phyloP scores from a whole-genome alignment of 169 alveolate species.

The Cryptosporidium felis region DNA sequence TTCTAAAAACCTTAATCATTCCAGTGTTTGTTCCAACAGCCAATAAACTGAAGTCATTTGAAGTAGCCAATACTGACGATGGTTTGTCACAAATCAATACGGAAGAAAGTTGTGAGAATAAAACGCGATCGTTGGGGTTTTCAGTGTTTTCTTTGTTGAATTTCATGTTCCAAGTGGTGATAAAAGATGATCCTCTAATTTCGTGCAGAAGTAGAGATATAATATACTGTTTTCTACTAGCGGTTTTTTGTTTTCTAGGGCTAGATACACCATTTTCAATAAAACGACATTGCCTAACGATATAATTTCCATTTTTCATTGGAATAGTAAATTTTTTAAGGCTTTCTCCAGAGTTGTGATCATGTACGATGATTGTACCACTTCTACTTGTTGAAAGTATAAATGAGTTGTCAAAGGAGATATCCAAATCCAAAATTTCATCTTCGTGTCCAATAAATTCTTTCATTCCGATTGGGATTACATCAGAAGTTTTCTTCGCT shows the following conservation, averaged over 20 bases:
- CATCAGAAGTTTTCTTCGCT: not conserved
- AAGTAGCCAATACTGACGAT: slow-evolving; percentile 15
- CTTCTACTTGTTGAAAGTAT: slow-evolving; percentile 40
- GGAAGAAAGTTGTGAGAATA: slow-evolving; percentile 20
- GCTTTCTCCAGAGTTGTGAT: slow-evolving; percentile 18
- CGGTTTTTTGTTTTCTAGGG: slow-evolving; percentile 17
- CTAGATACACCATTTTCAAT: slow-evolving; percentile 34
- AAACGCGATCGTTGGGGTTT: not conserved
- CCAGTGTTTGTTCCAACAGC: slow-evolving; percentile 68
- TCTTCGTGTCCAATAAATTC: slow-evolving; percentile 48
- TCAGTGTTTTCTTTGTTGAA: slow-evolving; percentile 8
- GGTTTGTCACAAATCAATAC: slow-evolving; percentile 54
- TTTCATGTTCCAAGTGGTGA: slow-evolving; percentile 64
- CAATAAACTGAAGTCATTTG: not conserved
- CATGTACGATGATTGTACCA: slow-evolving; percentile 51
- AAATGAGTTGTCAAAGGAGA: slow-evolving; percentile 13
- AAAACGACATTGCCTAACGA: slow-evolving; percentile 61
- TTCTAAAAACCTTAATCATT: not conserved
- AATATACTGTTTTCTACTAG: slow-evolving; percentile 20
- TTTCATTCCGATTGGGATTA: slow-evolving; percentile 14
- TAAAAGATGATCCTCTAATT: slow-evolving; percentile 44
- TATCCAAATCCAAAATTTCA: slow-evolving; percentile 61
- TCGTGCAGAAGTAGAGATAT: slow-evolving; percentile 51
- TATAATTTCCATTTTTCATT: slow-evolving; percentile 37
- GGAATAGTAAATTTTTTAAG: slow-evolving; percentile 54